These are phyloP conservation scores for Aureobasidium pullulans DNA, from an alignment of 2,329 filamentous ascomycete species.

Conservation along the genomic window DNA sequence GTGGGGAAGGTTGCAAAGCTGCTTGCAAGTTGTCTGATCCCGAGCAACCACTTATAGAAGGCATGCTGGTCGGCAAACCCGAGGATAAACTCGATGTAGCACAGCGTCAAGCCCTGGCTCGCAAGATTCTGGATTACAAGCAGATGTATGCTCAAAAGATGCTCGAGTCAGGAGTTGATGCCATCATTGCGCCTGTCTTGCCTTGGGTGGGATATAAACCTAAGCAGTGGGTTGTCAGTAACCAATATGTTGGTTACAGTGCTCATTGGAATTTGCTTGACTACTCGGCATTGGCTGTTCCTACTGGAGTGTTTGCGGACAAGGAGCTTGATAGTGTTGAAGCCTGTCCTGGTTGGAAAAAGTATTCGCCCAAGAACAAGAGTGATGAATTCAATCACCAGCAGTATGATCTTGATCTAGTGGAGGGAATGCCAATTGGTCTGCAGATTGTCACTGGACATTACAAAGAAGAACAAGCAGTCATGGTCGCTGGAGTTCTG, in stretches of 20 bases:
- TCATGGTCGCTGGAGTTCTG: not conserved
- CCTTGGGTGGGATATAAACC: slow-evolving; percentile 46
- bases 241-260: slow-evolving; percentile 59
- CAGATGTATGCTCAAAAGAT: not conserved
- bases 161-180: slow-evolving; percentile 47
- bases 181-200: slow-evolving; percentile 54
- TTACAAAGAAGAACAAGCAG: slow-evolving; percentile 1
- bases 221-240: slow-evolving; percentile 33
- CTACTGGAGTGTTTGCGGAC: slow-evolving; percentile 5
- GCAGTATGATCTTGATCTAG: slow-evolving; percentile 1
- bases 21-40: not conserved
- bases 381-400: slow-evolving; percentile 2
- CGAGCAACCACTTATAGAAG: slow-evolving; percentile 3
- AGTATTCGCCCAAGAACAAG: not conserved
- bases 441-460: not conserved
- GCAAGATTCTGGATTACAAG: slow-evolving; percentile 3
- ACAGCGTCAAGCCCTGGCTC: slow-evolving; percentile 37
- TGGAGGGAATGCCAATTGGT: not conserved
- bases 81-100: slow-evolving; percentile 36
- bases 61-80: slow-evolving; percentile 35
- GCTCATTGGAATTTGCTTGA: slow-evolving; percentile 26
- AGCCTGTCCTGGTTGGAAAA: not conserved
- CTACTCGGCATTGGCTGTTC: slow-evolving; percentile 45
- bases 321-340: not conserved
- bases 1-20: slow-evolving; percentile 2